Evolutionary conservation across 176 grass and related monocot species (phyloP), one percentile per base, ranked within the genome.

Genomic region (Aegilops speltoides): DNA sequence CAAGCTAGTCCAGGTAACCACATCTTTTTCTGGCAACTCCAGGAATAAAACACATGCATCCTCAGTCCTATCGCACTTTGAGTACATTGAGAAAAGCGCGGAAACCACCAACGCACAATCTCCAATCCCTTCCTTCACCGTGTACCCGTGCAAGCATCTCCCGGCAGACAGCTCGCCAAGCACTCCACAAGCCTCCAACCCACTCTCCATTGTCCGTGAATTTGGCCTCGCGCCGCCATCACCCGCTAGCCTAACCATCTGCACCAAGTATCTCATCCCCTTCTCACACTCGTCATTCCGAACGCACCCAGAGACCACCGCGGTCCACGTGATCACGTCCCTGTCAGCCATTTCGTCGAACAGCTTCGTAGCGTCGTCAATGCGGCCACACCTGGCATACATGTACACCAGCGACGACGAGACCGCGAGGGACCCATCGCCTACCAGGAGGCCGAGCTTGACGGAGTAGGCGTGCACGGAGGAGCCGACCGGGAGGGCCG

Each of bases 1-100:
- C 46, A 92, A 86, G 69, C 79, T 83, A 29, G 92, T 97, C 94
- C 94, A 97, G 60, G 94, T 92, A 85, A 97, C 56, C 8, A 97
- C 70, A 4, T 94, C 94, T 88, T 88, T 94, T 64, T 87, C 90
- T 22, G 19, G 61, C 86, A 97, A 79, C 79, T 86, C 92, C n/a
- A 5, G 38, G 78, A 97, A 92, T 28, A 90, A 62, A 79, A 79
- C 17, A 34, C 22, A 22, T 81, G 90, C 87, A 81, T 77, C 92
- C 73, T 85, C 82, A 25, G 83, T 87, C 46, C 33, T 80, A 2
- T 97, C 76, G 43, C 94, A 92, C 79, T 94, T 97, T 0, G 91
- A 82, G 72, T 97, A 94, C 91, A 97, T 78, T 7, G 91, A 86
- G 68, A 97, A 91, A 81, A 96, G 91, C 8, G 83, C 62, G 16